phyloP scores from a whole-genome alignment of 306 rosid genomes.

The Castanopsis chinensis region DNA sequence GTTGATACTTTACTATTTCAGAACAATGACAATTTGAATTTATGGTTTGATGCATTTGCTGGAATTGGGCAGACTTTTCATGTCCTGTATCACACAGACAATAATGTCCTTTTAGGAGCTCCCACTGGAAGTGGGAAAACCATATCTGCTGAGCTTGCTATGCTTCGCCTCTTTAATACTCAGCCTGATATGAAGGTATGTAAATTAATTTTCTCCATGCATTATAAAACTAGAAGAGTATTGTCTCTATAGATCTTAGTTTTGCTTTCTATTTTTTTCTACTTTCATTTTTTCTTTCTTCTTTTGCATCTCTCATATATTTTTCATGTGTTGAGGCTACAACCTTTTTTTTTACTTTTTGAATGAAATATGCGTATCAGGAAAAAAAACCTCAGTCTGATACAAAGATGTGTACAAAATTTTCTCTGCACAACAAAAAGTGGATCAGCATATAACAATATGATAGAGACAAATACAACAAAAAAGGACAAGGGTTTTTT shows the following conservation, averaged over 20 bases:
- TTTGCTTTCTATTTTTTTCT: not conserved
- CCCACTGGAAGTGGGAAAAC: constrained; percentile 99
- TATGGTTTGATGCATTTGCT: constrained; percentile 18
- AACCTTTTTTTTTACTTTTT: not conserved
- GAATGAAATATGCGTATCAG: not conserved
- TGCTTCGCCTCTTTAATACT: constrained; percentile 83
- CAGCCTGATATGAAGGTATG: constrained; percentile 97
- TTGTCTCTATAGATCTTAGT: not conserved
- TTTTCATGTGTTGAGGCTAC: not conserved
- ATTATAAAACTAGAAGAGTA: not conserved
- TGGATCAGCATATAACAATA: not conserved
- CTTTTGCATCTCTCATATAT: not conserved
- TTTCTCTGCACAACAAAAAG: constrained; percentile 11
- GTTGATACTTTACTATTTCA: constrained; percentile 13
- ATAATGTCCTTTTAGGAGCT: constrained; percentile 91
- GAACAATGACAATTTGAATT: constrained; percentile 8
- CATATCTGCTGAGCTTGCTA: constrained; percentile 98
- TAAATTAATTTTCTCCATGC: not conserved
- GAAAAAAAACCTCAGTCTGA: constrained; percentile 54
- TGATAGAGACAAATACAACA: not conserved
- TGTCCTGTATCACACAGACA: constrained; percentile 85
- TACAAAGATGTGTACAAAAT: constrained; percentile 57
- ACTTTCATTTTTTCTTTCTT: not conserved
- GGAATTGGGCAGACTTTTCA: constrained; percentile 74
- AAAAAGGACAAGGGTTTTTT: not conserved